Evolutionary conservation across 768 basidiomycete genomes (phyloP), one percentile per base, ranked within the genome.

Genomic region (Leccinum subgranulosum): DNA sequence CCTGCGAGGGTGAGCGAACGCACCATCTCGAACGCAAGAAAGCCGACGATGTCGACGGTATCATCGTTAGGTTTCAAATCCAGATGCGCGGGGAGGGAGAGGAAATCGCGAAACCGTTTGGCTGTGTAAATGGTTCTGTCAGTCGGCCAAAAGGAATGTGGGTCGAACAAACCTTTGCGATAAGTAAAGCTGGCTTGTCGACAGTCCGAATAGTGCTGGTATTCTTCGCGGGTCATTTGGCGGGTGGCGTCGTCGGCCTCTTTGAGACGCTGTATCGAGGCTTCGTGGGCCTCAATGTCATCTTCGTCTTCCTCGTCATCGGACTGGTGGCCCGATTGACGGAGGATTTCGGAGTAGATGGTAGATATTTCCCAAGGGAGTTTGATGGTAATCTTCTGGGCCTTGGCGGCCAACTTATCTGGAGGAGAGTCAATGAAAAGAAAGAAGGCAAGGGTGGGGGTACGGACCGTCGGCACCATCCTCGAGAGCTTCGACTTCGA

Each of bases 241-340:
- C 92, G 82, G 1, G 27, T 27, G 27, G 27, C 27, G 1, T 27
- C 92, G 73, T 98, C 95, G 2, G 94, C 93, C 80, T 97, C 94
- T 87, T 90, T 88, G 46, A 97, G 76, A 15, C 95, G 84, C 66
- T 87, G 86, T 53, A 95, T 86, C n/a, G 90, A 94, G 14, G 93
- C 94, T 69, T 95, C 93, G 69, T 94, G 91, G 0, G 95, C 95
- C 71, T 97, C 95, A 28, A 94, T 86, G 64, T 96, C 94, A 63
- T 96, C 94, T 62, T 96, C 94, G 64, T 97, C 95, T 69, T 95
- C 94, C 69, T 95, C 94, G 58, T 94, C 92, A 62, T 95, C 94
- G n/a, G 87, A 87, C 51, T 92, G 90, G 61, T 90, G 88, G 7
- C 86, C 87, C 53, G 77, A 85, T 58, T 85, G 81, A 55, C 79